These are phyloP conservation scores for Rhizopogon vinicolor DNA, from an alignment of 768 basidiomycete genomes.

Conservation along the genomic window DNA sequence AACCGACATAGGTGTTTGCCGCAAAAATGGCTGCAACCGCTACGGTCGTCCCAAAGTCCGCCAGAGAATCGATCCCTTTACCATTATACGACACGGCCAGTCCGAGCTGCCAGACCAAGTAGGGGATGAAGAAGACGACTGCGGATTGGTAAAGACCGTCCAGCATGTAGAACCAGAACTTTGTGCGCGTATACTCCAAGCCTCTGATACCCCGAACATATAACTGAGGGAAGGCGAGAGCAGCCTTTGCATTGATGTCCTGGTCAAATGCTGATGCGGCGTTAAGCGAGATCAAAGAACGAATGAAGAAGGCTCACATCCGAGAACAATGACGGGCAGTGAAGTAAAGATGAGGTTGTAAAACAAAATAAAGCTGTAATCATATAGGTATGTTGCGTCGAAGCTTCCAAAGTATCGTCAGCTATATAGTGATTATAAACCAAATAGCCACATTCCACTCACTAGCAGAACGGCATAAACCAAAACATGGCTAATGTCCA, in stretches of 20 bases:
- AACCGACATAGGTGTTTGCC: slow-evolving; percentile 86
- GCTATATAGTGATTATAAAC: slow-evolving; percentile 1
- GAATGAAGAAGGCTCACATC: slow-evolving; percentile 49
- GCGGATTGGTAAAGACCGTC: slow-evolving; percentile 94
- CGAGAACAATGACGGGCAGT: slow-evolving; percentile 85
- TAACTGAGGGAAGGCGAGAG: slow-evolving; percentile 91
- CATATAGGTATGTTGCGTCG: slow-evolving; percentile 91
- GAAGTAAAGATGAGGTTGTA: slow-evolving; percentile 94
- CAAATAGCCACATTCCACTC: slow-evolving; percentile 33
- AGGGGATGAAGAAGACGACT: slow-evolving; percentile 85
- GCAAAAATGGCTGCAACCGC: slow-evolving; percentile 83
- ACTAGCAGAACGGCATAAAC: slow-evolving; percentile 88
- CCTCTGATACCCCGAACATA: slow-evolving; percentile 93
- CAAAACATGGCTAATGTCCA: slow-evolving; percentile 95
- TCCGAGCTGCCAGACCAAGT: slow-evolving; percentile 63
- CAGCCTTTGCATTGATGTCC: slow-evolving; percentile 86
- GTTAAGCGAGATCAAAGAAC: not conserved
- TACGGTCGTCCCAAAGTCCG: slow-evolving; percentile 91
- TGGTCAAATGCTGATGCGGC: slow-evolving; percentile 74
- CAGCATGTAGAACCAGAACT: slow-evolving; percentile 94
- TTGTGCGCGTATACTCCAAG: slow-evolving; percentile 84
- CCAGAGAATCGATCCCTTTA: slow-evolving; percentile 56
- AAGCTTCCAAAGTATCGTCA: slow-evolving; percentile 49
- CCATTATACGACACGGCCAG: slow-evolving; percentile 72
- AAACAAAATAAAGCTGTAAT: slow-evolving; percentile 90